Percentiles rank a stretch among this genome's conserved stretches.
Conservation (phyloP, 352 stramenopile genomes). For the Phytophthora sp. region DNA sequence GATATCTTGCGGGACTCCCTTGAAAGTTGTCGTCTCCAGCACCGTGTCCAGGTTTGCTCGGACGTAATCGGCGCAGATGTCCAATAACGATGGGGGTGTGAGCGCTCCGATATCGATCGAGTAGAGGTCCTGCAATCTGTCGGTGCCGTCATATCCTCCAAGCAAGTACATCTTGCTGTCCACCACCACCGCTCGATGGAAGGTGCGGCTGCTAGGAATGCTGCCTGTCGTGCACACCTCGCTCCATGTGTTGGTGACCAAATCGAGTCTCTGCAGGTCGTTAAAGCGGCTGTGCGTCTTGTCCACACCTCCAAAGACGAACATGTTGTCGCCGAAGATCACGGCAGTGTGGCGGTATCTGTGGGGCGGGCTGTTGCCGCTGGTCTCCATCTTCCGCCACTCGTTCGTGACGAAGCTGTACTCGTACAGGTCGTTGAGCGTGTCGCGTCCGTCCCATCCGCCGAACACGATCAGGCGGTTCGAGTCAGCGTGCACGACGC, state of each 20-base stretch:
- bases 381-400: conserved; percentile 71
- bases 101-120: conserved; percentile 84
- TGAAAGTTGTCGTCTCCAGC: conserved; percentile 73
- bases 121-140: conserved; percentile 86
- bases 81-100: conserved; percentile 69
- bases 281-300: conserved; percentile 90
- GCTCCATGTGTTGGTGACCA: conserved; percentile 85
- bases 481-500: conserved; percentile 68
- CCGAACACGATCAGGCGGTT: conserved; percentile 87
- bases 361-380: conserved; percentile 64
- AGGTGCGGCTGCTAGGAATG: conserved; percentile 86
- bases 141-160: conserved; percentile 85
- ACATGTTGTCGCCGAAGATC: conserved; percentile 87
- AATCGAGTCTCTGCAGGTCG: conserved; percentile 80
- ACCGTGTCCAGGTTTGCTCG: conserved; percentile 72
- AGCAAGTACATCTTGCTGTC: conserved; percentile 87
- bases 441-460: conserved; percentile 88
- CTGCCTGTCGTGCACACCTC: conserved; percentile 84
- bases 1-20: conserved; percentile 76
- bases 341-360: conserved; percentile 88
- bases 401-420: conserved; percentile 75
- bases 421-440: conserved; percentile 84
- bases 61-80: conserved; percentile 77
- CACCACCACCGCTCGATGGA: conserved; percentile 84
- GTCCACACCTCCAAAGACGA: conserved; percentile 91